These are phyloP conservation scores for Saccharomycopsis fodiens DNA, from an alignment of 805 yeast genomes.

Conservation along the genomic window DNA sequence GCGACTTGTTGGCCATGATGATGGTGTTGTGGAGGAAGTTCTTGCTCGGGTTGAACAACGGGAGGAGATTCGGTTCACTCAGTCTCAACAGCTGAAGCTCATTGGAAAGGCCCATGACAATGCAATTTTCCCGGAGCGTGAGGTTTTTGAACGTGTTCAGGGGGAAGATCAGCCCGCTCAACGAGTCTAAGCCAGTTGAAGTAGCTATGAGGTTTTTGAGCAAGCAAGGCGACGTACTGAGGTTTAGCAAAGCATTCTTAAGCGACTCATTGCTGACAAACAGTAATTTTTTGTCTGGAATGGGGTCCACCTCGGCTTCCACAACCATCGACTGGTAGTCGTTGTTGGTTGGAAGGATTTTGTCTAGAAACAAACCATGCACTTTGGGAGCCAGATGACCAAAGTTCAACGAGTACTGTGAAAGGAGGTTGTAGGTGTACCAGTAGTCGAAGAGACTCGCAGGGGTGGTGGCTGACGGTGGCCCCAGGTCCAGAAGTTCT, in stretches of 20 bases:
- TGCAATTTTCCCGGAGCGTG: conserved; percentile 19
- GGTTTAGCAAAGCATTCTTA: conserved; percentile 15
- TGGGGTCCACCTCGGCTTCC: conserved; percentile 16
- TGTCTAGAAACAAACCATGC: conserved; percentile 27
- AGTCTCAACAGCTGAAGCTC: conserved; percentile 25
- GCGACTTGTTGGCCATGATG: conserved; percentile 42
- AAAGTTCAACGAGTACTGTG: conserved; percentile 34
- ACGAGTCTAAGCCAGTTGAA: conserved; percentile 21
- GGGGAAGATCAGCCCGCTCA: conserved; percentile 25
- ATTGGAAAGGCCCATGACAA: conserved; percentile 22
- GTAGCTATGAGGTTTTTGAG: conserved; percentile 29
- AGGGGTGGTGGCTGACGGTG: conserved; percentile 20
- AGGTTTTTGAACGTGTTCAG: conserved; percentile 22
- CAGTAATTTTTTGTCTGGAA: conserved; percentile 24
- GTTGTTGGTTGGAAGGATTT: conserved; percentile 25
- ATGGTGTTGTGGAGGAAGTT: conserved; percentile 45
- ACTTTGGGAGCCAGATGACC: conserved; percentile 35
- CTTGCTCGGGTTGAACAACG: conserved; percentile 30
- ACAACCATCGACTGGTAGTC: conserved; percentile 19
- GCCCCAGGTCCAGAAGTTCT: conserved; percentile 23
- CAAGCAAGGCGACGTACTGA: conserved; percentile 21
- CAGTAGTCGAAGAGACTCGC: conserved; percentile 30
- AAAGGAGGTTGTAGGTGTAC: conserved; percentile 41
- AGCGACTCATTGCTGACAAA: conserved; percentile 21
- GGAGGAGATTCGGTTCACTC: conserved; percentile 9